Base-by-base conservation (phyloP, 2,329 filamentous ascomycete species). In the Paramyrothecium roridum region DNA sequence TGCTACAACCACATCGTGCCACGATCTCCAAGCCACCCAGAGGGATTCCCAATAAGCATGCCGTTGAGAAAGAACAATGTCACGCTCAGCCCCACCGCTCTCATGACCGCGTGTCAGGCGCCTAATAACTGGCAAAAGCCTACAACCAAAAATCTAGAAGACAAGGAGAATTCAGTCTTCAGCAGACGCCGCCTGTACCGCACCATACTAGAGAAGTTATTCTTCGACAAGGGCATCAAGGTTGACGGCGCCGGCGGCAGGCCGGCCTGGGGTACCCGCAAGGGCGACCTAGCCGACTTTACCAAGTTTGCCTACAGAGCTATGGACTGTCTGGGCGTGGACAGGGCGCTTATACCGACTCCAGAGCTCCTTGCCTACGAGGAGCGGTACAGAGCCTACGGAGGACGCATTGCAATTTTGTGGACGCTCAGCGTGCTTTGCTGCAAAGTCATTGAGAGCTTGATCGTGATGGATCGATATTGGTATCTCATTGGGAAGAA, bases 21-120 rank as follows among this genome's bases (percentile, higher is more conserved):
- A 6, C 59, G 55, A 8, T 70, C 78, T 1, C 65, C 70, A 6
- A 55, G 67, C 40, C 73, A 74, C 17, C 73, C 74, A 1, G 62
- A 68, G 8, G 71, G 71, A 19, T 67, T 70, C 17, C 61, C 67
- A 17, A 71, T 82, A 54, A 80, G 75, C 2, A 61, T 65, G 0
- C 68, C 48, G 13, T 48, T 71, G 30, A 58, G 63, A 21, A 33
- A 33, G 6, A 59, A 49, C 22, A 26, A 54, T 3, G 57, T 71
- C n/a, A 50, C 33, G 3, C 53, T 71, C 23, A 69, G 63, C 23
- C 54, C 68, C 8, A 70, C 68, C 13, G 68, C 68, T 7, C 54
- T 71, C 13, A 71, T 71, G 68, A 66, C 65, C 2, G 68, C 62
- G 2, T 70, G 68, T 16, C 68, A 71, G 49, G 64, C 67, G 8